These are phyloP conservation scores for Pestalotiopsis sp. DNA, from an alignment of 2,329 filamentous ascomycete genomes.

Conservation along the genomic window DNA sequence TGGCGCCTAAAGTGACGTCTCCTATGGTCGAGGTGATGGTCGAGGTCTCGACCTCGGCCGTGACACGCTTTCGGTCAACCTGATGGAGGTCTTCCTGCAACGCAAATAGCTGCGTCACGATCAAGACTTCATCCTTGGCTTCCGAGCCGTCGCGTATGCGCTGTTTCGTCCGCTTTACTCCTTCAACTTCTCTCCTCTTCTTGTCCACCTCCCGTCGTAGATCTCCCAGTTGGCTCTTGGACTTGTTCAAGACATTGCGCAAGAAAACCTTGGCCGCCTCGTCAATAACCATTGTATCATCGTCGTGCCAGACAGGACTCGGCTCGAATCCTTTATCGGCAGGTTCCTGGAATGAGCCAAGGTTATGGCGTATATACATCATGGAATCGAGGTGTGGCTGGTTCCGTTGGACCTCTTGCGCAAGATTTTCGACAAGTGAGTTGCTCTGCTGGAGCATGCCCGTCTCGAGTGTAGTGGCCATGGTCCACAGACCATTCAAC, in stretches of 20 bases:
- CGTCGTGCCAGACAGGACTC: constrained; percentile 96
- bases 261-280: constrained; percentile 87
- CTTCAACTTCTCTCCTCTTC: constrained; percentile 84
- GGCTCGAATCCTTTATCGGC: constrained; percentile 86
- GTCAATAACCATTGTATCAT: constrained; percentile 82
- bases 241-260: constrained; percentile 89
- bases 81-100: constrained; percentile 86
- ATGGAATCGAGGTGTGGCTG: constrained; percentile 88
- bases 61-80: constrained; percentile 80
- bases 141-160: constrained; percentile 81
- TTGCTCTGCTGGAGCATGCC: constrained; percentile 75
- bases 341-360: constrained; percentile 80
- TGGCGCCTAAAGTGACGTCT: constrained; percentile 88
- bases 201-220: constrained; percentile 82
- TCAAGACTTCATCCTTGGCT: constrained; percentile 84
- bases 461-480: constrained; percentile 80
- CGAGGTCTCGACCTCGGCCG: constrained; percentile 88
- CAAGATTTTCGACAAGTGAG: constrained; percentile 71
- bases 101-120: constrained; percentile 81
- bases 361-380: constrained; percentile 97
- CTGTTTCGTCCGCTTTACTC: constrained; percentile 72
- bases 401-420: constrained; percentile 84
- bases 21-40: constrained; percentile 92
- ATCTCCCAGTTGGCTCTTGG: constrained; percentile 81
- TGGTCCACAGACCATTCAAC: constrained; percentile 83